Conservation (phyloP, 768 basidiomycete genomes). For the Epithele typhae region DNA sequence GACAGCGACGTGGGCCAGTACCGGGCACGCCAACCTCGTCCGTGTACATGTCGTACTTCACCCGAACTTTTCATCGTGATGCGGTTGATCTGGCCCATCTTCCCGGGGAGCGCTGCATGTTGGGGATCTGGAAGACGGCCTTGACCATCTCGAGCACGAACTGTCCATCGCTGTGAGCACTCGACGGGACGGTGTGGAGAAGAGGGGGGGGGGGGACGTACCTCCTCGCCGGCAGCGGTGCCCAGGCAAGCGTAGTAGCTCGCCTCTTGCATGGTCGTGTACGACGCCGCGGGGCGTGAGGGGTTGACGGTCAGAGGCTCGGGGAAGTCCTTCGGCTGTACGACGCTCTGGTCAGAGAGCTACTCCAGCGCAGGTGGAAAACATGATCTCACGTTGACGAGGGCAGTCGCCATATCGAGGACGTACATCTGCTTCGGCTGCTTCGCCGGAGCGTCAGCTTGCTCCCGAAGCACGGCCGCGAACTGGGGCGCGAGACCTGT, state of each 20-base stretch:
- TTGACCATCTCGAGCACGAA: slow-evolving; percentile 39
- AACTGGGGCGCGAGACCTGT: slow-evolving; percentile 36
- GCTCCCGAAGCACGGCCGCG: slow-evolving; percentile 34
- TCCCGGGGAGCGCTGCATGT: slow-evolving; percentile 41
- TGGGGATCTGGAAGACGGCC: slow-evolving; percentile 40
- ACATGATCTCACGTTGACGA: slow-evolving; percentile 32
- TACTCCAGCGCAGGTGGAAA: not conserved
- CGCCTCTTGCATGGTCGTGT: slow-evolving; percentile 24
- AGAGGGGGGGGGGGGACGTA: slow-evolving; percentile 9
- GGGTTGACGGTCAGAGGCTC: slow-evolving; percentile 38
- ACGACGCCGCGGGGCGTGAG: slow-evolving; percentile 29
- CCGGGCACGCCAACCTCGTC: slow-evolving; percentile 19
- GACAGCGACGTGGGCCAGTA: slow-evolving; percentile 17
- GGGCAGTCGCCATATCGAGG: slow-evolving; percentile 39
- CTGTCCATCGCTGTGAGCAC: not conserved
- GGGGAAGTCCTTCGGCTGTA: slow-evolving; percentile 38
- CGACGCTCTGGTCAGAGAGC: not conserved
- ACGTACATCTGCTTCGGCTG: slow-evolving; percentile 40
- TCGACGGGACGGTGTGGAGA: not conserved
- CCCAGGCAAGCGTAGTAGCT: slow-evolving; percentile 42
- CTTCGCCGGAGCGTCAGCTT: slow-evolving; percentile 26
- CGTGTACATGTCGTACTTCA: slow-evolving; percentile 19
- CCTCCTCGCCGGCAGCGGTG: slow-evolving; percentile 30
- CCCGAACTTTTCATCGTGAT: slow-evolving; percentile 34
- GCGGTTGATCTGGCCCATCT: slow-evolving; percentile 35